Base-by-base conservation (phyloP, 2,329 filamentous ascomycete genomes). In the Penicillium carneum region DNA sequence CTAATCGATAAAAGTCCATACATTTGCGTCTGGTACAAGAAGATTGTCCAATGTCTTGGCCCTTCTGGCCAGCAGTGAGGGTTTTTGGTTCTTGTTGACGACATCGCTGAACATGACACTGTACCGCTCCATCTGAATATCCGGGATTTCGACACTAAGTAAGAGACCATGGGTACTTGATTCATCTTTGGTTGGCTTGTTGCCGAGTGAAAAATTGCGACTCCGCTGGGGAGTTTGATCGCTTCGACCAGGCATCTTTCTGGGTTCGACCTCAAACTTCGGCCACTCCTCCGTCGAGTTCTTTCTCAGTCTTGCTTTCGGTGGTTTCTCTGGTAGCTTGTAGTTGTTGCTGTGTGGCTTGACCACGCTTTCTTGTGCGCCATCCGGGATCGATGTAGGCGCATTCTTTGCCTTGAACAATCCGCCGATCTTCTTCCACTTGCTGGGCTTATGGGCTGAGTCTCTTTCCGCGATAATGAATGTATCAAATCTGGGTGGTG, bases 51-150 rank as follows among this genome's bases (percentile, higher is more conserved):
- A 65, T 4, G 74, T 75, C 56, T 69, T 77, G 57, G 75, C 79
- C 45, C 76, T 72, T 58, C 77, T 71, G 52, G 74, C 70, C 57
- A 79, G 66, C 54, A 76, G 63, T 10, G 76, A 69, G 36, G 72
- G 67, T 47, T 59, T 64, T 34, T 72, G 66, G 63, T 74, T 63
- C 86, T 75, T 72, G 36, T 70, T 84, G 29, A 97, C 80, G 7
- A 97, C 82, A 39, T 86, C 86, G 57, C 89, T 87, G 72, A 98
- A 97, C 93, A 97, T 97, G 66, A 97, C 86, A 69, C 93, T 97
- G 69, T 97, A 98, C 50, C 94, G 84, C 74, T 97, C 94, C 84
- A 98, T 83, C 64, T 90, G 87, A 57, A 91, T 84, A 51, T 86
- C 85, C 0, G 94, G 93, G 59, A 97, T 95, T 54, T 93, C 87